Conservation (phyloP, 331 rosid species). For the Quercus phellos region DNA sequence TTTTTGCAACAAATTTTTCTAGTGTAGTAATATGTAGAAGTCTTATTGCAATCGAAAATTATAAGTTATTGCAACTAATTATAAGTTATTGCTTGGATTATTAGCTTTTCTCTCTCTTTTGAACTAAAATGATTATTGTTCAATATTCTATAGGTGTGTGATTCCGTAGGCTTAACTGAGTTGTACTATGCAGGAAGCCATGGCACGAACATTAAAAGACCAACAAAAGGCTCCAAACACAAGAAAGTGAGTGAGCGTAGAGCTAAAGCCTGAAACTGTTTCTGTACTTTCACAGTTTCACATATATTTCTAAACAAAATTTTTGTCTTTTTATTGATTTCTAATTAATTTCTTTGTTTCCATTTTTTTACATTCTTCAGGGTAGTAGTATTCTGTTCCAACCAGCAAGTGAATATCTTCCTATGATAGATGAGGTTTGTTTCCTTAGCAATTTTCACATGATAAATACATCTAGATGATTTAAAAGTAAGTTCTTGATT, state of each 20-base stretch:
- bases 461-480: neutral
- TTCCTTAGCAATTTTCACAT: neutral
- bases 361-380: slow-evolving; percentile 14
- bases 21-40: too few species aligned
- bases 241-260: slow-evolving; percentile 45
- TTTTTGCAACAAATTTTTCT: too few species aligned
- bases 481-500: neutral
- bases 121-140: neutral
- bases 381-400: slow-evolving; percentile 61
- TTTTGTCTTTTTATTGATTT: neutral
- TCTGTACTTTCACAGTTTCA: neutral
- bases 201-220: slow-evolving; percentile 96
- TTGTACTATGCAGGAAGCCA: slow-evolving; percentile 95
- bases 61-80: too few species aligned
- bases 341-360: neutral
- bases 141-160: slow-evolving; percentile 51
- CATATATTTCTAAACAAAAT: too few species aligned
- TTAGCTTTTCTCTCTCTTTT: neutral
- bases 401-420: slow-evolving; percentile 80
- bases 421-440: slow-evolving; percentile 65
- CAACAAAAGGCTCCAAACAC: slow-evolving; percentile 59
- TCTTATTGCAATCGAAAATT: too few species aligned
- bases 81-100: too few species aligned
- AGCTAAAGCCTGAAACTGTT: neutral
- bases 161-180: slow-evolving; percentile 71